Evolutionary conservation across 2,329 filamentous ascomycete species (phyloP).

Genomic region (Ophiocordyceps sinensis): DNA sequence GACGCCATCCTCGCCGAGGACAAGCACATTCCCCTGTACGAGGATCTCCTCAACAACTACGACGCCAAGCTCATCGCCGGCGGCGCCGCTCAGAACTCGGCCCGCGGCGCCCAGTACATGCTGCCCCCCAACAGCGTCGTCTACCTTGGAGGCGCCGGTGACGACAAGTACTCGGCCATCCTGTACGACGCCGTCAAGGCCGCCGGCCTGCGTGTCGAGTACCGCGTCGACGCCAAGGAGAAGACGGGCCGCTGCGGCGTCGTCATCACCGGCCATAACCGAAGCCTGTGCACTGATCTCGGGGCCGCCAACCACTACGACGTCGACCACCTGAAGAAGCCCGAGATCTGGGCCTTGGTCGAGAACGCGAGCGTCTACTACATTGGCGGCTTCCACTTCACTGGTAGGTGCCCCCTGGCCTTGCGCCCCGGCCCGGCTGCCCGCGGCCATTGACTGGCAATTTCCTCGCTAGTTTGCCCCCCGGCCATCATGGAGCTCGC

Average conservation of each 20-base stretch:
- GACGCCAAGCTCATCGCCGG: constrained; percentile 91
- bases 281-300: constrained; percentile 87
- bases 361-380: constrained; percentile 83
- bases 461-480: constrained; percentile 51
- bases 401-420: constrained; percentile 27
- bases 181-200: constrained; percentile 74
- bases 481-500: constrained; percentile 80
- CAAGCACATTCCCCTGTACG: constrained; percentile 79
- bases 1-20: constrained; percentile 94
- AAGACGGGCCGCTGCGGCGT: constrained; percentile 91
- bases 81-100: constrained; percentile 94
- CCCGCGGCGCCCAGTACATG: constrained; percentile 91
- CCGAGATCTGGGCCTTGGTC: constrained; percentile 82
- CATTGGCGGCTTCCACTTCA: constrained; percentile 94
- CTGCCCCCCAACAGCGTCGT: constrained; percentile 79
- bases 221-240: constrained; percentile 72
- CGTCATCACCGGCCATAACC: constrained; percentile 92
- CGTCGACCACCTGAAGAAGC: constrained; percentile 79
- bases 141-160: constrained; percentile 86
- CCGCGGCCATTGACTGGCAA: background rate
- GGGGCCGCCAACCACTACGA: constrained; percentile 96
- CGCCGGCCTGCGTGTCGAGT: constrained; percentile 85
- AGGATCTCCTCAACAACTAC: constrained; percentile 85
- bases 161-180: constrained; percentile 89
- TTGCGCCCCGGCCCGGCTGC: background rate